phyloP scores from a whole-genome alignment of 176 grass and related monocot species.

The Pharus latifolius region DNA sequence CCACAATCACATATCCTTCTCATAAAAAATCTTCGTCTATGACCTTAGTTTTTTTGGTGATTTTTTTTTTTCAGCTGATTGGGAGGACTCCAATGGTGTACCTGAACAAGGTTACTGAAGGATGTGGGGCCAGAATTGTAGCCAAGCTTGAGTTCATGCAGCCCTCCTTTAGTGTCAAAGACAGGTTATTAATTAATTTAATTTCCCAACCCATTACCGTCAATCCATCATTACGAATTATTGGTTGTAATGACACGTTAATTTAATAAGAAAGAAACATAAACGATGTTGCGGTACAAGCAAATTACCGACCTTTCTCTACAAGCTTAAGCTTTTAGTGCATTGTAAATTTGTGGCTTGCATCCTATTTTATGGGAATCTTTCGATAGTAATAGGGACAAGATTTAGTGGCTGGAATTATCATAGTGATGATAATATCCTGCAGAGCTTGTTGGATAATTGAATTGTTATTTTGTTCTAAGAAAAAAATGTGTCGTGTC shows the following conservation, averaged over 20 bases:
- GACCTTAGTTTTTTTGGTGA: background rate
- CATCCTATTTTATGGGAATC: too few species aligned
- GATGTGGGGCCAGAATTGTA: conserved; percentile 64
- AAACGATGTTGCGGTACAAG: too few species aligned
- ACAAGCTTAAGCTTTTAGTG: too few species aligned
- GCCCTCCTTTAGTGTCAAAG: conserved; percentile 89
- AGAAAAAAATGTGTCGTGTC: background rate
- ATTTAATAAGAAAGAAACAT: too few species aligned
- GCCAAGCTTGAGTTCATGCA: conserved; percentile 91
- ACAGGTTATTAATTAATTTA: conserved; percentile 32
- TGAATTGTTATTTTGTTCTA: background rate
- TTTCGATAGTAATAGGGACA: background rate
- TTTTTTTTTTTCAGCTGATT: conserved; percentile 41
- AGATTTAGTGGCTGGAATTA: background rate
- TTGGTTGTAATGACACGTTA: too few species aligned
- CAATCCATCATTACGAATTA: background rate
- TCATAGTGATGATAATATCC: background rate
- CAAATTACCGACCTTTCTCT: too few species aligned
- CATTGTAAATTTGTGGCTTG: too few species aligned
- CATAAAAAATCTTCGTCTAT: background rate
- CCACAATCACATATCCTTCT: too few species aligned
- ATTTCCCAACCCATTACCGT: background rate
- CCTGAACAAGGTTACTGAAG: conserved; percentile 84
- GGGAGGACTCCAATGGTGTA: conserved; percentile 83
- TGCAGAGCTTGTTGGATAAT: background rate